phyloP scores from a whole-genome alignment of 2,329 filamentous ascomycete species.

The Nigrograna mackinnonii region DNA sequence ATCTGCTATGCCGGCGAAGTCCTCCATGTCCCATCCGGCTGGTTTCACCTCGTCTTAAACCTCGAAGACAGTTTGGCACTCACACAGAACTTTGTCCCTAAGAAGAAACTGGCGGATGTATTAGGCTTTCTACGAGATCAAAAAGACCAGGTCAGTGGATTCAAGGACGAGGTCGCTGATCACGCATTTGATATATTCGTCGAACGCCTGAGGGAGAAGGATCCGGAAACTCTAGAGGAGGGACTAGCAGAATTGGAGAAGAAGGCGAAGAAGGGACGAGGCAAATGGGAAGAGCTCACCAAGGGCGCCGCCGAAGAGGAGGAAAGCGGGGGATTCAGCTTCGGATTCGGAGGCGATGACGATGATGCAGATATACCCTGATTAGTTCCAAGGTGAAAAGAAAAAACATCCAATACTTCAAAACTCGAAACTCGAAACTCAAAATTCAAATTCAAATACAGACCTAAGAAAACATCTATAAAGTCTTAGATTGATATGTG shows the following conservation, averaged over 20 bases:
- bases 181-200: slow-evolving; percentile 74
- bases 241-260: slow-evolving; percentile 68
- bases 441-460: too few species aligned
- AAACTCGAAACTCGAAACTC: too few species aligned
- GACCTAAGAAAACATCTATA: too few species aligned
- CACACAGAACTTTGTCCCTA: slow-evolving; percentile 93
- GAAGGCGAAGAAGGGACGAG: slow-evolving; percentile 65
- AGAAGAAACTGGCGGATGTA: slow-evolving; percentile 72
- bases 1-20: slow-evolving; percentile 85
- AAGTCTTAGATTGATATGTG: too few species aligned
- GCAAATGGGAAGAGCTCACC: slow-evolving; percentile 84
- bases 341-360: slow-evolving; percentile 61
- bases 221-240: slow-evolving; percentile 67
- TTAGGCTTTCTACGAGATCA: slow-evolving; percentile 81
- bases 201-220: slow-evolving; percentile 63
- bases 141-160: slow-evolving; percentile 84
- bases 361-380: slow-evolving; percentile 44
- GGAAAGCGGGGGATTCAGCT: slow-evolving; percentile 59
- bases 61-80: slow-evolving; percentile 82
- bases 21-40: slow-evolving; percentile 88
- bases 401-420: too few species aligned
- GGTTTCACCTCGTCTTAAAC: slow-evolving; percentile 97
- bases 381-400: too few species aligned
- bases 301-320: slow-evolving; percentile 53
- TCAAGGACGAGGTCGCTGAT: slow-evolving; percentile 70